A percentile compares a stretch with the other conserved stretches of the same genome.
Evolutionary conservation across 2,329 filamentous ascomycete species (phyloP).

Genomic region (Colletotrichum sublineola): DNA sequence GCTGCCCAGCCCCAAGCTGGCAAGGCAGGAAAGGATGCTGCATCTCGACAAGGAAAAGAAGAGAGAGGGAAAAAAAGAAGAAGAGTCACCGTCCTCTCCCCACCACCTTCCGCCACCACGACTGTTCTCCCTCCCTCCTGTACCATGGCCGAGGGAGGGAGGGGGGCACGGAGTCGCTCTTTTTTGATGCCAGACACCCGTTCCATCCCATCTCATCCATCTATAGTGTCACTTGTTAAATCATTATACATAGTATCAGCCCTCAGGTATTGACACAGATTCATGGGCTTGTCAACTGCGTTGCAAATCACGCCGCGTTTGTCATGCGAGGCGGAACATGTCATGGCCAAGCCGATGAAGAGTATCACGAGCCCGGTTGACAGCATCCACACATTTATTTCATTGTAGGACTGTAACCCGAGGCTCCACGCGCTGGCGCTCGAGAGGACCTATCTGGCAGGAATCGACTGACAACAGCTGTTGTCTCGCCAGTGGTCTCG

Average conservation of each 20-base stretch:
- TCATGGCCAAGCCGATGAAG: slow-evolving; percentile 28
- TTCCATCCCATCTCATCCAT: slow-evolving; percentile 19
- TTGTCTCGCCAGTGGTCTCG: slow-evolving; percentile 33
- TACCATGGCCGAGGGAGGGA: neutral
- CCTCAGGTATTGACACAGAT: neutral
- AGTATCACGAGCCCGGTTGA: slow-evolving; percentile 34
- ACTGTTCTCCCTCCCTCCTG: slow-evolving; percentile 2
- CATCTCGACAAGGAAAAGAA: neutral
- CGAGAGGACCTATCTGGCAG: neutral
- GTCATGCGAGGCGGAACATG: slow-evolving; percentile 9
- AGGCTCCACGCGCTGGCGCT: neutral
- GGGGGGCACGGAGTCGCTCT: slow-evolving; percentile 6
- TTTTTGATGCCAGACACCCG: neutral
- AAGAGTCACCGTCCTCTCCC: slow-evolving; percentile 21
- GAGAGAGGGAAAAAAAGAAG: slow-evolving; percentile 10
- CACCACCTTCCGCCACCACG: slow-evolving; percentile 27
- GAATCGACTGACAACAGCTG: slow-evolving; percentile 40
- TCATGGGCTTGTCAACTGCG: slow-evolving; percentile 10
- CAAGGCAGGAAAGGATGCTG: slow-evolving; percentile 30
- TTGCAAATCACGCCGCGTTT: slow-evolving; percentile 24
- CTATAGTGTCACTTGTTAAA: neutral
- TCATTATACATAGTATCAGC: slow-evolving; percentile 12
- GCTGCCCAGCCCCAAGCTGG: slow-evolving; percentile 39
- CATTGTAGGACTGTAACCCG: slow-evolving; percentile 13
- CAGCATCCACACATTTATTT: slow-evolving; percentile 1